A percentile compares a stretch with the other conserved stretches of the same genome.
These are phyloP conservation scores for Mortierella sp. DNA, from an alignment of 371 early-diverging fungal species.

Conservation along the genomic window DNA sequence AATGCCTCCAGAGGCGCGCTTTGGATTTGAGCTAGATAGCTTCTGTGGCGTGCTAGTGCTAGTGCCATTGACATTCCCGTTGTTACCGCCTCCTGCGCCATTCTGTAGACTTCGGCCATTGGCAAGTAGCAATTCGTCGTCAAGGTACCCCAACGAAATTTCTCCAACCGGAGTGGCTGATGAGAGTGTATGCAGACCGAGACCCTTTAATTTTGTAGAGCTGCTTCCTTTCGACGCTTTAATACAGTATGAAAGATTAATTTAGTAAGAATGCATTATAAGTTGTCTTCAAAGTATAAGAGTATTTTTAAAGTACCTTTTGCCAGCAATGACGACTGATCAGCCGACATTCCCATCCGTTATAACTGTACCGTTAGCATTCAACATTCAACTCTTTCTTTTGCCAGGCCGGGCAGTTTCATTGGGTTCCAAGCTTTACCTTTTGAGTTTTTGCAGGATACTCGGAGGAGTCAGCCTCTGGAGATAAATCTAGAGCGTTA, in stretches of 20 bases:
- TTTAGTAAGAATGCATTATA: not conserved
- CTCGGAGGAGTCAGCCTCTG: constrained; percentile 33
- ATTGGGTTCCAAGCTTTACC: constrained; percentile 12
- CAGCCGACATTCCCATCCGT: not conserved
- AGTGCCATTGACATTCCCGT: not conserved
- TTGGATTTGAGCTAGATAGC: constrained; percentile 47
- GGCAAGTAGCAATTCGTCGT: constrained; percentile 39
- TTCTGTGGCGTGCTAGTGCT: constrained; percentile 23
- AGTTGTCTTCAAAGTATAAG: not conserved
- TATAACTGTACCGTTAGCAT: constrained; percentile 10
- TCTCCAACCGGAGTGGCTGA: constrained; percentile 36
- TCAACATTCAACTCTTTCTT: not conserved
- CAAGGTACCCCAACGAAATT: constrained; percentile 43
- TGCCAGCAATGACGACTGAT: constrained; percentile 30
- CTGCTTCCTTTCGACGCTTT: constrained; percentile 37
- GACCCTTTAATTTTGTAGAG: constrained; percentile 38
- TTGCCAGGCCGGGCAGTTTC: not conserved
- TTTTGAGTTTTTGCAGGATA: constrained; percentile 28
- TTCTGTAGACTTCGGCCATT: constrained; percentile 50
- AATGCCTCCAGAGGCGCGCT: constrained; percentile 32
- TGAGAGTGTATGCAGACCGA: constrained; percentile 34
- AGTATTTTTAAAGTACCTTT: constrained; percentile 14
- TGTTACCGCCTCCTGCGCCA: constrained; percentile 23
- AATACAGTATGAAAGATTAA: not conserved
- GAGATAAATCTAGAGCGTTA: not conserved